phyloP scores from a whole-genome alignment of 345 rosid species.

The Mangifera indica region DNA sequence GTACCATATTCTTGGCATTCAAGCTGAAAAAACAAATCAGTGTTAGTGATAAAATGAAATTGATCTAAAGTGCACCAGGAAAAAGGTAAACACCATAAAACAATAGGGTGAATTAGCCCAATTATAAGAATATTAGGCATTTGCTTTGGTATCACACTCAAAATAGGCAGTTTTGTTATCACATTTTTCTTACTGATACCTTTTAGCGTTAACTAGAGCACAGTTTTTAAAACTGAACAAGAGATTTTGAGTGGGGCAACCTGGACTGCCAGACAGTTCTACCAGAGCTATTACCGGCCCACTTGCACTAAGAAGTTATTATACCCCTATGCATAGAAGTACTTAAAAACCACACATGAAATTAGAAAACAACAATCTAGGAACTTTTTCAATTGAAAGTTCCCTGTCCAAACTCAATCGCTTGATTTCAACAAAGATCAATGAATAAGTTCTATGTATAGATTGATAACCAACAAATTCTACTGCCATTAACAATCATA shows the following conservation, averaged over 20 bases:
- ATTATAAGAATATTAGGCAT: neutral
- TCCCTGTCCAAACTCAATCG: neutral
- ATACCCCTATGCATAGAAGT: neutral
- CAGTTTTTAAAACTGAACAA: neutral
- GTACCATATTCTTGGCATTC: slow-evolving; percentile 71
- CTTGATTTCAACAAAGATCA: neutral
- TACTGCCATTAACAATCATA: neutral
- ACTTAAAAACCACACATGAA: neutral
- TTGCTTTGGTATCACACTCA: neutral
- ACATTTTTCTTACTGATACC: neutral
- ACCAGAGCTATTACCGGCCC: too few species aligned
- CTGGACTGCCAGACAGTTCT: neutral
- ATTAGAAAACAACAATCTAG: neutral
- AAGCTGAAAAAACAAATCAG: slow-evolving; percentile 43
- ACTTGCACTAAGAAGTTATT: neutral
- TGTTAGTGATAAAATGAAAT: neutral
- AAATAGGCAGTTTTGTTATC: neutral
- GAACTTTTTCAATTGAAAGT: neutral
- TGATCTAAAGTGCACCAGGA: neutral
- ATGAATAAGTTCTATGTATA: neutral
- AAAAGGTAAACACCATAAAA: neutral
- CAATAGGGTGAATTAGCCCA: neutral
- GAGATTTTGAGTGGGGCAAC: too few species aligned
- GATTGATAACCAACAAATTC: neutral
- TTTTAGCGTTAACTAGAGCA: neutral